Base-by-base conservation (phyloP, 1,284 basidiomycete genomes). In the Papiliotrema laurentii region DNA sequence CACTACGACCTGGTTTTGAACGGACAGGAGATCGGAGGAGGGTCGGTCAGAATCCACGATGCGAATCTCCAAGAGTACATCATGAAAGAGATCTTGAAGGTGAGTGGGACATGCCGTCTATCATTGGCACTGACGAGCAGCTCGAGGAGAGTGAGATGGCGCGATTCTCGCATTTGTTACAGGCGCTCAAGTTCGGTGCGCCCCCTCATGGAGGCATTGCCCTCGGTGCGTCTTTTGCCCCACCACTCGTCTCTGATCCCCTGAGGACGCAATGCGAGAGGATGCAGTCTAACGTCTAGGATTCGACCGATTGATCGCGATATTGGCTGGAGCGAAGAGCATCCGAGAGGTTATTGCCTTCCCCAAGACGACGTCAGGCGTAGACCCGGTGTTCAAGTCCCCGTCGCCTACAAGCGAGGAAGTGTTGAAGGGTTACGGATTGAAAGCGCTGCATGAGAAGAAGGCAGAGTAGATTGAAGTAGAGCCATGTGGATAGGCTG, bases 1-100 rank as follows among this genome's bases (percentile, higher is more conserved):
- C 93, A 97, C 73, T 97, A 97, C 67, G 92, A 97, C 76, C 84
- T 97, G 37, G 91, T 97, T n/a, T 73, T 97, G 52, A 89, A 97
- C 69, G 93, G 92, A 2, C 81, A 86, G 51, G 92, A 97, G 76
- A 87, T 97, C 56, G 92, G 90, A 24, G 92, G 92, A 26, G 92
- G 92, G 11, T 89, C 86, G 27, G 92, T 97, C 50, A 83, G 92
- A 60, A 83, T 97, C 34, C 92, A 97, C 68, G 89, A 94, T 69
- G 81, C 86, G 1, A 70, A 66, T 28, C 83, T 96, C 81, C 92
- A 97, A 67, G 84, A 89, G 55, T 78, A 83, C 63, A 83, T 97
- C 48, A 85, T 97, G 71, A 77, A 77, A 27, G 73, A 87, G 33
- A 77, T 94, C 28, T 78, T 97, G 24, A 80, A 88, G 79, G 89